Conservation (phyloP, 176 grass and related monocot genomes). For the Aegilops sharonensis region DNA sequence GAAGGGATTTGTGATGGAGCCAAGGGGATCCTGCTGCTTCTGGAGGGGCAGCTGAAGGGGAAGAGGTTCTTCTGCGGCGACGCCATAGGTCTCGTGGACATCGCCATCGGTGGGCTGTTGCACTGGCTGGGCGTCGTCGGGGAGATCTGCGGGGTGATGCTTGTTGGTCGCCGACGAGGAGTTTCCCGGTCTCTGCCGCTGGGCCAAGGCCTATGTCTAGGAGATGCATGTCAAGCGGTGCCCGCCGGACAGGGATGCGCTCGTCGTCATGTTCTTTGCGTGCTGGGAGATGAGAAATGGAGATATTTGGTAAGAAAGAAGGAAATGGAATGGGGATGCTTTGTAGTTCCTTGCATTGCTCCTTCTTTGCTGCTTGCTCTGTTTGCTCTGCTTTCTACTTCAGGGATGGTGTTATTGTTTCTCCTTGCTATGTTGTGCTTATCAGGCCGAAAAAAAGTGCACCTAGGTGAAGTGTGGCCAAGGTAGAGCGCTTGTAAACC, state of each 20-base stretch:
- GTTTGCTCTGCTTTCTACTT: too few species aligned
- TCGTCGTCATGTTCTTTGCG: conserved; percentile 14
- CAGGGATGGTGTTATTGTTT: too few species aligned
- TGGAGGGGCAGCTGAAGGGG: conserved; percentile 38
- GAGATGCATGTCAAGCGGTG: conserved; percentile 30
- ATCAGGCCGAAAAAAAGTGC: too few species aligned
- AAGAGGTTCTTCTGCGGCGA: conserved; percentile 57
- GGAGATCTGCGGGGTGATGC: conserved; percentile 27
- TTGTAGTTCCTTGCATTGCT: too few species aligned
- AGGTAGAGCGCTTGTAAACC: too few species aligned
- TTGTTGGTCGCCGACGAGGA: not conserved
- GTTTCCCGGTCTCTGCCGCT: not conserved
- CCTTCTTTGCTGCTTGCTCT: too few species aligned
- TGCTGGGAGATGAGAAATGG: not conserved
- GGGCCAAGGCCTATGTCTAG: conserved; percentile 31
- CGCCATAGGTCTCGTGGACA: conserved; percentile 26
- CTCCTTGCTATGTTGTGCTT: too few species aligned
- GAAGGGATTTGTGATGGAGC: not conserved
- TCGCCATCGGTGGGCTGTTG: not conserved
- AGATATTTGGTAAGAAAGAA: too few species aligned
- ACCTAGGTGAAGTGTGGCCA: too few species aligned
- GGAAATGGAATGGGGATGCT: not conserved
- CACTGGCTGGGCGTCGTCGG: conserved; percentile 25
- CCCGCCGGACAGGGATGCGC: conserved; percentile 15
- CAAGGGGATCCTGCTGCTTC: conserved; percentile 23